Percentiles rank a stretch among this genome's conserved stretches.
These are phyloP conservation scores for Tuctoria greenei DNA, from an alignment of 176 grass and related monocot species.

Conservation along the genomic window DNA sequence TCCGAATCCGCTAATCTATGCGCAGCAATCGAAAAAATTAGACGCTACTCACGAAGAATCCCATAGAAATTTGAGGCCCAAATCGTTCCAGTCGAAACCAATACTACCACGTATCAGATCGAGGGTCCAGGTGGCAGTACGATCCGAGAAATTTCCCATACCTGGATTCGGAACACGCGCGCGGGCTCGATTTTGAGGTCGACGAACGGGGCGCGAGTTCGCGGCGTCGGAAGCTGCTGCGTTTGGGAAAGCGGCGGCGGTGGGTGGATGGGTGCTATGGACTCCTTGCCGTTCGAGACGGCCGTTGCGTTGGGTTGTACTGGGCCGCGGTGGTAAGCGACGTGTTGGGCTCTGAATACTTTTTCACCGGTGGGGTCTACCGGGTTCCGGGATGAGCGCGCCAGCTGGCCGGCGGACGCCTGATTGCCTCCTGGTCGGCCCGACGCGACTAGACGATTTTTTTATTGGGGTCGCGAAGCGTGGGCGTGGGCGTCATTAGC, in stretches of 20 bases:
- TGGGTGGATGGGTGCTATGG: not conserved
- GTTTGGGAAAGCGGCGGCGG: not conserved
- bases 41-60: not conserved
- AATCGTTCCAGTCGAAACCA: not conserved
- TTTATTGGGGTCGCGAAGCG: not conserved
- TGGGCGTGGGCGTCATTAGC: no score
- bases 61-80: not conserved
- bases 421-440: not conserved
- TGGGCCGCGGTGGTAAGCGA: not conserved
- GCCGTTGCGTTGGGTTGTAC: not conserved
- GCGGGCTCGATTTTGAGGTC: slow-evolving; percentile 10
- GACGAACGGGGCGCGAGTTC: not conserved
- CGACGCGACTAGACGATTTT: not conserved
- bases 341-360: not conserved
- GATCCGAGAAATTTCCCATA: not conserved
- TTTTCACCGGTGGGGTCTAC: not conserved
- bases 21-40: not conserved
- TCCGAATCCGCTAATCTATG: not conserved
- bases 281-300: slow-evolving; percentile 10
- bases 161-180: slow-evolving; percentile 23
- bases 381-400: not conserved
- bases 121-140: not conserved
- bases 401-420: slow-evolving; percentile 5
- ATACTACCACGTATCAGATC: not conserved
- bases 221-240: not conserved